phyloP scores from a whole-genome alignment of 2,329 filamentous ascomycete species.

The Hypoxylon sp. region DNA sequence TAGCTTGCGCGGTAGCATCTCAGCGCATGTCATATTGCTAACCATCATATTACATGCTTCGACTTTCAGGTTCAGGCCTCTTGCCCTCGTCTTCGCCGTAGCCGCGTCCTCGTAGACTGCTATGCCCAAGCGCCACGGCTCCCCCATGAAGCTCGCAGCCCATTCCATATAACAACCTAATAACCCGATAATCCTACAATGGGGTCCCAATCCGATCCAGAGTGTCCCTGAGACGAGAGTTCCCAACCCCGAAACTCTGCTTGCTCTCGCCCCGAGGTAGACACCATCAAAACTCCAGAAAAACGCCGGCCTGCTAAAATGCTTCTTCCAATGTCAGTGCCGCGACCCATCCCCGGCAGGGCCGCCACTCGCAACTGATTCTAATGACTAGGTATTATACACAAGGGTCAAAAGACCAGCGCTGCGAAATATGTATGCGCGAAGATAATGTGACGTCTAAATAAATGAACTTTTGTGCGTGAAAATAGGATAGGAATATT shows the following conservation, averaged over 20 bases:
- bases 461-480: constrained; percentile 34
- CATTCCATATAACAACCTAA: constrained; percentile 27
- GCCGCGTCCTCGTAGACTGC: constrained; percentile 25
- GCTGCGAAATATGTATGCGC: constrained; percentile 41
- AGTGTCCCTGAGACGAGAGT: constrained; percentile 26
- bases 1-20: constrained; percentile 21
- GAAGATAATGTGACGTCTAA: constrained; percentile 37
- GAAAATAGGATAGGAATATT: constrained; percentile 33
- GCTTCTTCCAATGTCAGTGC: constrained; percentile 38
- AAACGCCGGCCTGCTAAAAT: constrained; percentile 41
- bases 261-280: constrained; percentile 19
- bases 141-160: constrained; percentile 20
- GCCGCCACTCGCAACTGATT: constrained; percentile 36
- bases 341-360: constrained; percentile 23
- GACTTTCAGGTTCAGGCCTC: constrained; percentile 16
- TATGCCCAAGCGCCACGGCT: constrained; percentile 21
- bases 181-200: constrained; percentile 5
- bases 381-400: constrained; percentile 48
- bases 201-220: constrained; percentile 32
- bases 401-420: constrained; percentile 39
- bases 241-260: constrained; percentile 19
- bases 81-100: constrained; percentile 12
- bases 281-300: constrained; percentile 51
- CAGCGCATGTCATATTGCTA: constrained; percentile 36
- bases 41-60: constrained; percentile 40